Base-by-base conservation (phyloP, 2,329 filamentous ascomycete genomes). In the Kalmusia sp. region DNA sequence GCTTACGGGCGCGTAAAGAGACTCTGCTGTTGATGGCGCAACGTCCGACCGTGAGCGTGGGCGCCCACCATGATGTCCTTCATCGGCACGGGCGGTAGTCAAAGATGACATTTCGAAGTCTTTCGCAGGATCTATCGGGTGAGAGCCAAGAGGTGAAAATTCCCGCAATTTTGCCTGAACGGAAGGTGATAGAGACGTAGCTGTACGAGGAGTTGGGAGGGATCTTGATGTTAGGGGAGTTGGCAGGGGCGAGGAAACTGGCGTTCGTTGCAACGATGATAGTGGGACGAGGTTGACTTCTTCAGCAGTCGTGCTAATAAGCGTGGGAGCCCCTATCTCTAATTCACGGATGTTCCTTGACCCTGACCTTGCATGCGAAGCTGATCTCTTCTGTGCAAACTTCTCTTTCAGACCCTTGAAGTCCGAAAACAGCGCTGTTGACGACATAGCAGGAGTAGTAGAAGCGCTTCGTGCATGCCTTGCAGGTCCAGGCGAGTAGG, bases 391-490 rank as follows among this genome's bases (percentile, higher is more conserved):
- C 1, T 65, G 63, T 11, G 58, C 63, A 19, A 73, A 40, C 51
- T 65, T 72, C 9, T 70, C 69, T 39, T 71, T 73, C 35, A 72
- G 39, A 4, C 58, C 53, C 49, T 62, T 72, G 45, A 73, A 68
- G 47, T 72, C 71, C 2, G 61, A 40, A 33, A 72, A 70, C 12
- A 68, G 55, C 19, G 68, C 61, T 6, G 61, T 64, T 27, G 69
- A 65, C 8, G 67, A 46, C 17, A 67, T 54, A 5, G 55, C 48
- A 19, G 68, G 68, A 9, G 72, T 70, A 38, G 68, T 64, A 17
- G 68, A 69, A 21, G 68, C 67, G 25, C 69, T 72, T 39, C 68
- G 62, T 37, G 64, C 61, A 55, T 68, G 69, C 14, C 65, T 62
- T 41, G 60, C 52, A 14, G 60, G 57, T 33, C 63, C 53, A 19